Evolutionary conservation across 306 rosid genomes (phyloP).

Genomic region (Sphenostylis stenocarpa): DNA sequence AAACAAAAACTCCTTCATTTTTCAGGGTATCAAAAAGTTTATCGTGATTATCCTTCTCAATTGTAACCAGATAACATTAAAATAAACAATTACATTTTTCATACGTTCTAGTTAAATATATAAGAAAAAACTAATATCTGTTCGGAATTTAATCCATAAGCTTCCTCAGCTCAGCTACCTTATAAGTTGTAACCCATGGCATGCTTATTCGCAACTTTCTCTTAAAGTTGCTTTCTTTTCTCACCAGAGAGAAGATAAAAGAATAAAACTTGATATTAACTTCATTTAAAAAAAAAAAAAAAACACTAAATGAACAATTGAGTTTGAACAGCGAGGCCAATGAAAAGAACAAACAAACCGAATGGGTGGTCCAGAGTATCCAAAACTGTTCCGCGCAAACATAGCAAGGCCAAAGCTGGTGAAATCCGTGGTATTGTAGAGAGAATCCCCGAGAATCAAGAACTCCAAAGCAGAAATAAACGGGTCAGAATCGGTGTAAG

Average conservation of each 20-base stretch:
- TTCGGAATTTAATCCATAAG: constrained; percentile 17
- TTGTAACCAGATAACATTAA: not conserved
- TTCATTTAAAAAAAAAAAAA: not conserved
- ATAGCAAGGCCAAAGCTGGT: constrained; percentile 39
- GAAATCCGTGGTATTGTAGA: constrained; percentile 80
- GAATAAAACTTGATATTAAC: not conserved
- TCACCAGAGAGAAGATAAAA: not conserved
- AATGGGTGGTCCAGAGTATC: constrained; percentile 59
- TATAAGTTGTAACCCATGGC: constrained; percentile 1
- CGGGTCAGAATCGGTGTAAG: constrained; percentile 77
- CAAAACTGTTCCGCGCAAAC: constrained; percentile 69
- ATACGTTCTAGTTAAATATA: not conserved
- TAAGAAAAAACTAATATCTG: not conserved
- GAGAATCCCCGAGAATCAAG: constrained; percentile 50
- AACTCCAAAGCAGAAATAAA: constrained; percentile 83
- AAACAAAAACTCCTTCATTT: not conserved
- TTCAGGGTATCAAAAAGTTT: not conserved
- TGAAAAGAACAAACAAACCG: constrained; percentile 44
- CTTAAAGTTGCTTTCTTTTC: not conserved
- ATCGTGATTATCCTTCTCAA: not conserved
- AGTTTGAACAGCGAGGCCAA: not conserved
- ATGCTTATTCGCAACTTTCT: constrained; percentile 3
- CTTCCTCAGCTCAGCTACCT: not conserved
- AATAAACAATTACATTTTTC: not conserved
- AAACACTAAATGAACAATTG: not conserved